Evolutionary conservation across 495 filamentous ascomycete species (phyloP), one percentile per base, ranked within the genome.

Genomic region (Umbilicaria muhlenbergii): DNA sequence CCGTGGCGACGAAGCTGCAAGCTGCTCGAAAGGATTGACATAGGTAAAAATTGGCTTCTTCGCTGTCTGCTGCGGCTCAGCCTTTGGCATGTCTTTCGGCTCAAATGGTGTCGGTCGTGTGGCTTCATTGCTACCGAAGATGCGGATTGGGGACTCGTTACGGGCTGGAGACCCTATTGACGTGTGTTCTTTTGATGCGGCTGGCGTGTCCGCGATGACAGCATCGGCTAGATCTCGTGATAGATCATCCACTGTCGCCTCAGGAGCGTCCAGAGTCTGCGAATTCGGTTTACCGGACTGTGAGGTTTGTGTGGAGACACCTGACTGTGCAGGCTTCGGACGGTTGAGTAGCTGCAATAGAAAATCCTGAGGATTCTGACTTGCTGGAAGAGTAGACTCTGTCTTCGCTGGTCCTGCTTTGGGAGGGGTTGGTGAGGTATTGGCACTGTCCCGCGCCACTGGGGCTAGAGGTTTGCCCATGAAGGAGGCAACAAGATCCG

Each of bases 11-110:
- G 77, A 78, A 50, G 79, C 73, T 46, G 80, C 71, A 24, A 86
- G 57, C 54, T 85, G 77, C 28, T 86, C 82, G 46, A 89, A 87
- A 3, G 83, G 83, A 51, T 86, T 86, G 48, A 80, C 73, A 55
- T 85, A 84, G 24, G 73, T 83, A 61, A 89, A 89, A 19, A 80
- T 63, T 15, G 65, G 59, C 45, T 73, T 72, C n/a, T 51, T 52
- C 35, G 47, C 39, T 18, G 59, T 45, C 35, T 39, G 15, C 10
- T 53, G 44, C 36, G 60, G 47, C 34, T 53, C 52, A 42, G 52
- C 52, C n/a, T 55, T 52, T 32, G 50, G 45, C 37, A 48, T 47
- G 39, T 52, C 37, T 18, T 49, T 36, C 17, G 51, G 54, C 43
- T 55, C 56, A 45, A 58, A 64, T 39, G 46, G 53, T 32, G 50